phyloP scores from a whole-genome alignment of 2,329 filamentous ascomycete species.

The Byssoonygena ceratinophila region DNA sequence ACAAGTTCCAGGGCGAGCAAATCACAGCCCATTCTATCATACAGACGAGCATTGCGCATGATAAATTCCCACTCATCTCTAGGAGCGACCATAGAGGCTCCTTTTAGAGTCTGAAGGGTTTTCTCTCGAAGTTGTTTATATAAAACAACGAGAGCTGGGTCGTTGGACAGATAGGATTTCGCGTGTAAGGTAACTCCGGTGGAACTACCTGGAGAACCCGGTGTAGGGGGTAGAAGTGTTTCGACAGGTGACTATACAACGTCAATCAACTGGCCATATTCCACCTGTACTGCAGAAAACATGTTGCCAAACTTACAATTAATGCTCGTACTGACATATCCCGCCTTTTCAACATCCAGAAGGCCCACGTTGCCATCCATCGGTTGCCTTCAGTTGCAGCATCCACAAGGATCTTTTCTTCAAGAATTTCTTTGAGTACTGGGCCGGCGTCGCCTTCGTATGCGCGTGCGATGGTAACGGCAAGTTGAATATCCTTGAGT shows the following conservation, averaged over 20 bases:
- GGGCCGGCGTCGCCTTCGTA: conserved; percentile 83
- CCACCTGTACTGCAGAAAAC: background rate
- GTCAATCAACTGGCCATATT: conserved; percentile 8
- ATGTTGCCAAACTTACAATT: conserved; percentile 47
- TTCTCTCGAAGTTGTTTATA: conserved; percentile 77
- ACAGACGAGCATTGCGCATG: conserved; percentile 71
- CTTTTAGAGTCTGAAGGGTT: conserved; percentile 70
- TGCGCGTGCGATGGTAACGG: conserved; percentile 74
- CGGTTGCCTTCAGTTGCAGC: conserved; percentile 75
- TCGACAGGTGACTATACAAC: conserved; percentile 61
- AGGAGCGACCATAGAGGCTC: conserved; percentile 70
- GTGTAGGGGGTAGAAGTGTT: conserved; percentile 46
- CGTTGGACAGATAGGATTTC: conserved; percentile 75
- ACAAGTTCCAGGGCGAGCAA: conserved; percentile 72
- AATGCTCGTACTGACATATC: conserved; percentile 77
- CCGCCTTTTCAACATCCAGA: conserved; percentile 74
- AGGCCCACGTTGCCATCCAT: conserved; percentile 92
- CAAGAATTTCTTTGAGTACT: conserved; percentile 60
- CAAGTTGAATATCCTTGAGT: conserved; percentile 77
- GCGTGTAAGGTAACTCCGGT: conserved; percentile 51
- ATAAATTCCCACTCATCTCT: conserved; percentile 81
- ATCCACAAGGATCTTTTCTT: conserved; percentile 65
- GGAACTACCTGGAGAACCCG: conserved; percentile 51
- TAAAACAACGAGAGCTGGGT: conserved; percentile 76
- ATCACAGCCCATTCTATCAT: conserved; percentile 88